Conservation (phyloP, 257 asterid genomes). For the Marsdenia floribunda region DNA sequence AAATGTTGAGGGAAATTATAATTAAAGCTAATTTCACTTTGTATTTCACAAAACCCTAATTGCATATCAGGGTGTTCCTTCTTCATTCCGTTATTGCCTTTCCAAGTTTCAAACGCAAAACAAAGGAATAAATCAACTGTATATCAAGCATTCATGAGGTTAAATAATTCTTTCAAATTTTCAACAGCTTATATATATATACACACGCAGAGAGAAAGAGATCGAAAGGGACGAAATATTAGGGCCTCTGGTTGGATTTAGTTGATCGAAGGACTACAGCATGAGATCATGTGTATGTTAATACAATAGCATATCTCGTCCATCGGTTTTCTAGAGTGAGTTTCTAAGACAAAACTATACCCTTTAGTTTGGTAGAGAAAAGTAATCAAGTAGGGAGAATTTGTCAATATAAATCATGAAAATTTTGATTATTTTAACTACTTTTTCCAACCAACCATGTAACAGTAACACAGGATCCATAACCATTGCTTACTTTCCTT, state of each 20-base stretch:
- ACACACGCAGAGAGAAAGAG: background rate
- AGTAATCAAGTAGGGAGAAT: conserved; percentile 21
- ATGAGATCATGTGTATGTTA: too few relatives aligned
- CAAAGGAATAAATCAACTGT: too few relatives aligned
- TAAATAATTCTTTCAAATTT: too few relatives aligned
- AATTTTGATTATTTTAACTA: conserved; percentile 21
- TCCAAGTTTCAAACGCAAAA: background rate
- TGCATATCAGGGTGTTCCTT: too few relatives aligned
- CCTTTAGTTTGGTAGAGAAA: conserved; percentile 27
- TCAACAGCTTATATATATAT: background rate
- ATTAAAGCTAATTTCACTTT: too few relatives aligned
- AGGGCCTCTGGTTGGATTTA: too few relatives aligned
- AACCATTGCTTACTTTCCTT: background rate
- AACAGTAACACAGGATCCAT: background rate
- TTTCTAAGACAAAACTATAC: background rate
- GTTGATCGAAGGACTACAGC: too few relatives aligned
- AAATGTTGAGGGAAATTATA: too few relatives aligned
- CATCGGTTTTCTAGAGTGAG: background rate
- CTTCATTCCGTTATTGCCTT: background rate
- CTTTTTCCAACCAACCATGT: conserved; percentile 17
- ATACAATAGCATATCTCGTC: too few relatives aligned
- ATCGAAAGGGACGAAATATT: background rate
- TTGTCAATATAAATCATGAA: conserved; percentile 30
- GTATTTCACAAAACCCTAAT: too few relatives aligned
- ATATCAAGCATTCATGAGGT: background rate